Base-by-base conservation (phyloP, 208 protist genomes). In the Lotmaria passim region DNA sequence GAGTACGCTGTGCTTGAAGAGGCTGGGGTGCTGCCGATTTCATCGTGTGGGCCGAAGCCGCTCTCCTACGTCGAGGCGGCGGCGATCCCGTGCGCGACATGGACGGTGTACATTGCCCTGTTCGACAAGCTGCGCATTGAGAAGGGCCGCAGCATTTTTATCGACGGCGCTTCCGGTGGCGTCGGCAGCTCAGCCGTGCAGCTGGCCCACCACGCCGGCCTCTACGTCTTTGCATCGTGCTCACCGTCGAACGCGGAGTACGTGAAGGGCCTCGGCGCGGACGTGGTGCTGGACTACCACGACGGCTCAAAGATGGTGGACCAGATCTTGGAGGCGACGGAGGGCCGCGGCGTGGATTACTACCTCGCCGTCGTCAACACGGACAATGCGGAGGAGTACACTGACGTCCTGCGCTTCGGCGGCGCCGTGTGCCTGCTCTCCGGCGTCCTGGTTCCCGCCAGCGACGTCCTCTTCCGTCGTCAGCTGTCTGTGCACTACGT, bases 111-210 rank as follows among this genome's bases (percentile, higher is more conserved):
- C 57, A 56, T 93, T 15, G 83, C 82, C 6, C 65, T 96, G 31
- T 91, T 91, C 56, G 79, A 96, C 57, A 93, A 92, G 64, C 75
- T 96, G 19, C 58, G 72, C 19, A 79, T 96, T 36, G 60, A 91
- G 56, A 58, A 39, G 11, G 86, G 83, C 33, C 71, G 75, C 28
- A 92, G 69, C 63, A 91, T 96, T 46, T 88, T 93, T 52, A 85
- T 96, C 64, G 84, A 75, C 30, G 88, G 85, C 24, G 91, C 80
- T 7, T 85, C 85, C 17, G 87, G 88, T 12, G 91, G 85, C n/a
- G 79, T 93, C 26, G 91, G 91, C 28, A 78, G 69, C 59, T 69
- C 79, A 8, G 91, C 87, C 17, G 85, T 93, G 60, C 85, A 96
- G 59, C 62, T 96, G n/a, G 82, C 87, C n/a, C 85, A 86, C 36